Evolutionary conservation across 176 grass and related monocot genomes (phyloP).

Genomic region (Aegilops speltoides): DNA sequence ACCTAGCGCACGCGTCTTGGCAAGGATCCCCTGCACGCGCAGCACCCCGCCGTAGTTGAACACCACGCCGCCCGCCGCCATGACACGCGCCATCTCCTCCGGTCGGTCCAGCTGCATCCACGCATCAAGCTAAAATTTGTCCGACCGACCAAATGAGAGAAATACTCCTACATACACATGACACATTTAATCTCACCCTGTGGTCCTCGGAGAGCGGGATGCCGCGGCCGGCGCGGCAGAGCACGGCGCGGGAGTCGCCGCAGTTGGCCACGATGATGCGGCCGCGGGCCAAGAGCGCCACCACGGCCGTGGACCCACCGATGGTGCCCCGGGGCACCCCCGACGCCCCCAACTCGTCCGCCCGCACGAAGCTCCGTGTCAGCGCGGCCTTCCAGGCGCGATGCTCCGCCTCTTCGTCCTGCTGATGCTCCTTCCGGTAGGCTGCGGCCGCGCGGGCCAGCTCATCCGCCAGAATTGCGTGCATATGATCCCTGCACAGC

Average conservation of each 20-base stretch:
- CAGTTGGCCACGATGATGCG: conserved; percentile 64
- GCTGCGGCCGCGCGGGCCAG: conserved; percentile 11
- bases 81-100: neutral
- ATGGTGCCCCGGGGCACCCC: conserved; percentile 32
- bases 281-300: conserved; percentile 45
- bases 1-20: neutral
- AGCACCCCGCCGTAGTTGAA: neutral
- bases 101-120: neutral
- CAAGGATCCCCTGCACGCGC: neutral
- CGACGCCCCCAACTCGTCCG: conserved; percentile 23
- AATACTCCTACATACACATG: neutral
- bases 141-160: neutral
- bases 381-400: conserved; percentile 42
- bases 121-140: neutral
- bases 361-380: conserved; percentile 44
- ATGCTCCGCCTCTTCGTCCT: conserved; percentile 12
- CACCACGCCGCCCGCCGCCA: neutral
- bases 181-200: conserved; percentile 42
- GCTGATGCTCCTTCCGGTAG: neutral
- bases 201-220: conserved; percentile 74
- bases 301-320: conserved; percentile 75
- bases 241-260: conserved; percentile 85
- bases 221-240: conserved; percentile 44
- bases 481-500: conserved; percentile 67
- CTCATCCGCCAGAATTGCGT: conserved; percentile 56